Evolutionary conservation across 1,284 basidiomycete genomes (phyloP), one percentile per base, ranked within the genome.

Genomic region (Trametes polyzona): DNA sequence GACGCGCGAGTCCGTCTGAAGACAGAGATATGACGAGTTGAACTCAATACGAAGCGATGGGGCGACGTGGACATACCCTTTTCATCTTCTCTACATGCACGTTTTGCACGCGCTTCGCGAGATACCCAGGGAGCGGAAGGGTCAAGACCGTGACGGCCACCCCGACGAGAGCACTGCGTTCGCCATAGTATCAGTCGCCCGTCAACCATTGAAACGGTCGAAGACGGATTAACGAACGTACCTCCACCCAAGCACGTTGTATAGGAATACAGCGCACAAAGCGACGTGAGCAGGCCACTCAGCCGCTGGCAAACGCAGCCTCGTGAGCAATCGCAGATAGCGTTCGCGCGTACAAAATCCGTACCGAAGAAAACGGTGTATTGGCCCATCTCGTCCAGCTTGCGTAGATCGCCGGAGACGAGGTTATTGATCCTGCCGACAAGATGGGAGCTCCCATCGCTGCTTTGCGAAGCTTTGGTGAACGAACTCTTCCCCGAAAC

Each of bases 91-190:
- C 64, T 7, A 53, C 55, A 52, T 77, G 73, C 7, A 71, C 61
- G 1, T 59, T 62, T 47, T 72, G 69, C 8, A 74, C 65, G 27
- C 62, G 51, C 12, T 65, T 68, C 3, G 71, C 68, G 30, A 77
- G 53, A 41, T 64, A 69, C 1, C 74, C 79, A 0, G 81, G 81
- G 1, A 88, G 57, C 0, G 87, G 87, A 46, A 87, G 76, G 30
- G 79, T 63, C 12, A 75, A 14, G 16, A 84, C 41, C 68, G 89
- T 86, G 9, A 74, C 69, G 0, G 70, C 74, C 63, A 90, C 74
- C 5, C 87, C 83, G 33, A 82, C 72, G 41, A 83, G 73, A 1
- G 81, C 74, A 57, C 79, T 62, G 68, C 42, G 41, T 10, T 16
- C 19, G 12, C 16, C 55, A 43, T 14, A 32, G 19, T 30, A 9